These are phyloP conservation scores for Alternaria burnsii DNA, from an alignment of 2,329 filamentous ascomycete genomes.

Conservation along the genomic window DNA sequence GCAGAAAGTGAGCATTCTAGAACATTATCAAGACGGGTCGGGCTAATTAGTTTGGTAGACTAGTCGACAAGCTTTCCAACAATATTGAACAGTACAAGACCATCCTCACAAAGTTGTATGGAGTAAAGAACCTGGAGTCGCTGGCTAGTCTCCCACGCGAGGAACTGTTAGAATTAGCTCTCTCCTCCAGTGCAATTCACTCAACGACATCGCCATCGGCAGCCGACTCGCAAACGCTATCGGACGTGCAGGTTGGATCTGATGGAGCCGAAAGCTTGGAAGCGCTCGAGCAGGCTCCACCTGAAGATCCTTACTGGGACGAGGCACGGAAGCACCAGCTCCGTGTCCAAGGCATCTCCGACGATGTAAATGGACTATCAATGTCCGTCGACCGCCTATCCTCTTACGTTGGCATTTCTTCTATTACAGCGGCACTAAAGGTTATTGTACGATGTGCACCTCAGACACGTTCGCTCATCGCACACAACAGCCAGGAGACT, in stretches of 20 bases:
- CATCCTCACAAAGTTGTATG: conserved; percentile 56
- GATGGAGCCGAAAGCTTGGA: conserved; percentile 64
- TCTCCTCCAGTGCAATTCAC: conserved; percentile 51
- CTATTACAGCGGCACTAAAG: conserved; percentile 76
- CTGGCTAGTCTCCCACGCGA: conserved; percentile 53
- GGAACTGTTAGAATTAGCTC: conserved; percentile 56
- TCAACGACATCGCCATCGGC: conserved; percentile 45
- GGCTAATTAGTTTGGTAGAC: conserved; percentile 67
- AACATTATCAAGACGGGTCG: not conserved
- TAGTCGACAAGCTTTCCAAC: conserved; percentile 62
- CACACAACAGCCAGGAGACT: conserved; percentile 53
- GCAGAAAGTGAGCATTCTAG: conserved; percentile 69
- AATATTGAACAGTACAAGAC: conserved; percentile 58
- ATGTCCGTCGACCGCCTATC: conserved; percentile 66
- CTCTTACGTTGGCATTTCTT: conserved; percentile 77
- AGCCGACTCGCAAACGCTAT: conserved; percentile 41
- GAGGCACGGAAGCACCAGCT: conserved; percentile 61
- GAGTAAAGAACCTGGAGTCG: conserved; percentile 52
- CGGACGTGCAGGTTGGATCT: conserved; percentile 51
- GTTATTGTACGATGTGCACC: conserved; percentile 70
- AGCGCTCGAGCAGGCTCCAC: conserved; percentile 74
- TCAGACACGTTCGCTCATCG: conserved; percentile 58
- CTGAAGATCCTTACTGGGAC: conserved; percentile 71
- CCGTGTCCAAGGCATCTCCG: conserved; percentile 64
- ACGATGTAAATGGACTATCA: conserved; percentile 76